These are phyloP conservation scores for Dioszegia aurantiaca DNA, from an alignment of 768 basidiomycete genomes.

Conservation along the genomic window DNA sequence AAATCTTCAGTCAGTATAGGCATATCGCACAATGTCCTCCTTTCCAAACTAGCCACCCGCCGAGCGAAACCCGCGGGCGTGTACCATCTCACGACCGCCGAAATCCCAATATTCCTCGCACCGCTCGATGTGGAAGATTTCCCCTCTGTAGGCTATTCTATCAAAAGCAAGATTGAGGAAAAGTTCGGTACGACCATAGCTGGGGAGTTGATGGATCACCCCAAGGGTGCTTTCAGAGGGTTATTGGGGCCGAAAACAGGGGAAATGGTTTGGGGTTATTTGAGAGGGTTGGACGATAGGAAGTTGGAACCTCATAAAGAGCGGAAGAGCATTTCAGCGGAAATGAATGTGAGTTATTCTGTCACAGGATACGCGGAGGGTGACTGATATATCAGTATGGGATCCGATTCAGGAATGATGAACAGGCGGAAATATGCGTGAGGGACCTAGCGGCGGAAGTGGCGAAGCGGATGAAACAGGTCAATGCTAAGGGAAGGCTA, in stretches of 20 bases:
- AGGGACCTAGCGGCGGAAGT: slow-evolving; percentile 75
- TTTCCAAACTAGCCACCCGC: slow-evolving; percentile 87
- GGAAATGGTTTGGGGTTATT: slow-evolving; percentile 76
- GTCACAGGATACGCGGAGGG: neutral
- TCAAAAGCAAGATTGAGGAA: slow-evolving; percentile 71
- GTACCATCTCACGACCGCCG: slow-evolving; percentile 64
- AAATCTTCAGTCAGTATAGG: slow-evolving; percentile 95
- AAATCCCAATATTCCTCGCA: slow-evolving; percentile 40
- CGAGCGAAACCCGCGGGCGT: slow-evolving; percentile 87
- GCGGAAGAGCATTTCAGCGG: slow-evolving; percentile 86
- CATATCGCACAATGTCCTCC: slow-evolving; percentile 82
- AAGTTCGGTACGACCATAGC: slow-evolving; percentile 71
- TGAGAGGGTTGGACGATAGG: slow-evolving; percentile 78
- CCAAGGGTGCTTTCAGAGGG: slow-evolving; percentile 65
- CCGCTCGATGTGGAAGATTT: slow-evolving; percentile 62
- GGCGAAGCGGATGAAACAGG: slow-evolving; percentile 64
- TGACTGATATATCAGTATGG: slow-evolving; percentile 67
- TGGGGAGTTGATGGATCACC: slow-evolving; percentile 65
- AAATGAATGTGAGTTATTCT: slow-evolving; percentile 83
- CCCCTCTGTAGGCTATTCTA: slow-evolving; percentile 79
- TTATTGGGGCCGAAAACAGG: slow-evolving; percentile 77
- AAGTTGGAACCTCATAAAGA: slow-evolving; percentile 78
- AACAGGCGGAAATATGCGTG: slow-evolving; percentile 77
- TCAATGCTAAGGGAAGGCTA: slow-evolving; percentile 68
- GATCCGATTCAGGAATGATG: slow-evolving; percentile 80